phyloP scores from a whole-genome alignment of 306 rosid species.

The Prunus armeniaca region DNA sequence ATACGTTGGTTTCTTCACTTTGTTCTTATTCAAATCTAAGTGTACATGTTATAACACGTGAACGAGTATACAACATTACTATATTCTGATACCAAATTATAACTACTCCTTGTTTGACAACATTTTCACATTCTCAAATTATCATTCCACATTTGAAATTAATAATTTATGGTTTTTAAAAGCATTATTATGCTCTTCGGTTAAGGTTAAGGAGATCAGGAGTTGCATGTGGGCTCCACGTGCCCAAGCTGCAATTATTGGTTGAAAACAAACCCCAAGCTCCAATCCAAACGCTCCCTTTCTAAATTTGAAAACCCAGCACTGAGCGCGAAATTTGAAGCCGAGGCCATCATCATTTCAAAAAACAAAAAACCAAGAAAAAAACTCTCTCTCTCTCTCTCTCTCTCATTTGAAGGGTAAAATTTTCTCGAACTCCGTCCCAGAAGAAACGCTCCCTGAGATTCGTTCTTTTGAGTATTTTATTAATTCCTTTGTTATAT shows the following conservation, averaged over 20 bases:
- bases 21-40: no score
- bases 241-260: neutral
- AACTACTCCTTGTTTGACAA: no score
- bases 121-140: no score
- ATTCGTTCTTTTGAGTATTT: slow-evolving; percentile 7
- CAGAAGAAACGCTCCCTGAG: neutral
- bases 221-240: neutral
- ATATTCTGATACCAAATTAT: no score
- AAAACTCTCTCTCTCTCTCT: neutral
- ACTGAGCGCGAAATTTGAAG: slow-evolving; percentile 28
- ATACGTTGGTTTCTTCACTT: no score
- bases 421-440: slow-evolving; percentile 8
- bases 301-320: slow-evolving; percentile 21
- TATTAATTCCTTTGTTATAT: neutral
- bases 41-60: no score
- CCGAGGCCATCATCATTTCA: neutral
- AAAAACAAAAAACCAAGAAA: neutral
- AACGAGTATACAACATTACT: no score
- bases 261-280: neutral
- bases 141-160: no score
- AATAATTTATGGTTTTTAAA: no score
- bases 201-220: neutral
- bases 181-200: neutral
- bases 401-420: neutral
- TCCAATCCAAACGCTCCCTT: slow-evolving; percentile 8